Base-by-base conservation (phyloP, 1,284 basidiomycete genomes). In the Mycena sp. region DNA sequence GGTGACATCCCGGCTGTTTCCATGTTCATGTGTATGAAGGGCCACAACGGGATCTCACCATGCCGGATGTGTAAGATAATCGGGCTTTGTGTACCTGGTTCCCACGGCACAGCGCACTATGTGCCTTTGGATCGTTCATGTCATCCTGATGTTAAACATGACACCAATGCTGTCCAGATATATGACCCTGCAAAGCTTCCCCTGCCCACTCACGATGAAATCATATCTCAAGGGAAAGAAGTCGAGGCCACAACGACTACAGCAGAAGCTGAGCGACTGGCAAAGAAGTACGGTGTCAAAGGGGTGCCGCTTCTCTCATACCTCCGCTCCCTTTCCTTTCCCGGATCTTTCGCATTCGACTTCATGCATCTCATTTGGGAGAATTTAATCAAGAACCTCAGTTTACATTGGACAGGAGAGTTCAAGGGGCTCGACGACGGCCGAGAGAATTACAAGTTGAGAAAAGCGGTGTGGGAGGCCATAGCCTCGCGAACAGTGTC, bases 311-410 rank as follows among this genome's bases (percentile, higher is more conserved):
- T 81, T 1, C 74, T 83, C 1, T 67, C 66, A 11, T 40, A 51
- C 49, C 68, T 84, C 1, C 52, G 68, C 0, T 82, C 78, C 0
- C 65, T 85, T 1, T 69, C 65, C 0, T 81, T 82, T 52, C 79
- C 82, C 0, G 0, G 26, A 0, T 83, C 78, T 0, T 84, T 84
- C 56, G 81, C 79, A 0, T 78, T 76, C 57, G 78, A 85, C 60
- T 82, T 83, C 67, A 85, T 84, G 83, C 81, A 85, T 58, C 72
- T 84, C 0, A 71, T 83, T 19, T 80, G 68, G 66, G 79, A 81
- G 64, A 83, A 83, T 54, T 37, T 78, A 0, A 59, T 82, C 35
- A 72, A 71, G 44, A 81, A 81, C 57, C 72, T 85, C 0, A 71
- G 81, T 45, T 61, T 69, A 0, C 71, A 77, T 0, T 84, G 81